Base-by-base conservation (phyloP, 225 moss, liverwort and hornwort species). In the Marchantia paleacea region DNA sequence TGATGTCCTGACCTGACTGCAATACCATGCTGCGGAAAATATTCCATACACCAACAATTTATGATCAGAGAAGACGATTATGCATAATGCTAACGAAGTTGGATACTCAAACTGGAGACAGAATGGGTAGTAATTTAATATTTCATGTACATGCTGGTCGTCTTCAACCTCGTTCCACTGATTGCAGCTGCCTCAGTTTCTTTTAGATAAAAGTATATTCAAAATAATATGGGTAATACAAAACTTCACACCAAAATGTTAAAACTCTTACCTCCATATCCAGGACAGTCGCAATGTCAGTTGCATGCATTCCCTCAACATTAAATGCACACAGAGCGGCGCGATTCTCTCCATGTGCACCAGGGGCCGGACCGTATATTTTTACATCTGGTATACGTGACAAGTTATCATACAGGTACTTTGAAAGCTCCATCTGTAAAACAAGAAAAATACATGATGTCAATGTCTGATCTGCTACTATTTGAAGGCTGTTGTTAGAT, bases 1-100 rank as follows among this genome's bases (percentile, higher is more conserved):
- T 97, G 97, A 84, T 97, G 94, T 10, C 97, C 93, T 4, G 97
- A 97, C 78, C 94, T 88, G 66, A 91, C 81, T 61, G 94, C 97
- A 77, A 94, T 80, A 1, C 92, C 94, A 84, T 94, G 94, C 92
- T 97, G 89, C 79, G 76, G 12, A 78, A 65, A 49, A 55, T 75
- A 25, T 11, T 0, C 18, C 68, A 74, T 54, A 22, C 71, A 28
- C 24, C 39, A 39, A 39, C 39, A 39, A 39, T 2, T 39, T 5
- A 39, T 39, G 39, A 39, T 2, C 39, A 39, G 39, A 39, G 39
- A 39, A 5, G 5, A 39, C 39, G 39, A 39, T 2, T 39, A 39
- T 39, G 39, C 39, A 39, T 39, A 39, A 2, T 39, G 39, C 39
- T 39, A 5, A 39, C 39, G 39, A 39, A 39, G 39, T 39, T 39